Conservation (phyloP, 73 alveolate species). For the Stentor coeruleus region DNA sequence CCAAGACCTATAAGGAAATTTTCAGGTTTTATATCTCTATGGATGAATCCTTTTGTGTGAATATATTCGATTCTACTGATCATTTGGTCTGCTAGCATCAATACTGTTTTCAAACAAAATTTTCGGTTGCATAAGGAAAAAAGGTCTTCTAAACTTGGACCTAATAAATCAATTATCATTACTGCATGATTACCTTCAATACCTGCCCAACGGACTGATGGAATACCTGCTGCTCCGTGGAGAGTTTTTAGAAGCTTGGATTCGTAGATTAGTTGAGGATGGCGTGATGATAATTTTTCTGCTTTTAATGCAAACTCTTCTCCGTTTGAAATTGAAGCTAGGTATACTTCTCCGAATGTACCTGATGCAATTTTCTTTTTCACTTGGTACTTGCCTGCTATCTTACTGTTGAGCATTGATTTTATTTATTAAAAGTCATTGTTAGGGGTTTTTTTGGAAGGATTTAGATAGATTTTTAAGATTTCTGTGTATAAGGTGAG, state of each 20-base stretch:
- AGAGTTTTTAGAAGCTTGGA: slow-evolving; percentile 68
- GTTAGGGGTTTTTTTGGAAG: too few relatives aligned
- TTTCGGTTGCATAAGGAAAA: slow-evolving; percentile 60
- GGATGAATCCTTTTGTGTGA: slow-evolving; percentile 80
- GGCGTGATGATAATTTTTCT: slow-evolving; percentile 65
- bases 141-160: slow-evolving; percentile 78
- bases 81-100: slow-evolving; percentile 76
- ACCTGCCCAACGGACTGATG: slow-evolving; percentile 61
- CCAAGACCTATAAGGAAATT: slow-evolving; percentile 85
- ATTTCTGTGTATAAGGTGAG: too few relatives aligned
- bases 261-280: slow-evolving; percentile 89
- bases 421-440: too few relatives aligned
- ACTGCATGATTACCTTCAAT: slow-evolving; percentile 69
- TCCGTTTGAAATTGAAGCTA: slow-evolving; percentile 62
- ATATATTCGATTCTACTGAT: slow-evolving; percentile 69
- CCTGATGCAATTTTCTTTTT: slow-evolving; percentile 83
- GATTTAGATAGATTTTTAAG: too few relatives aligned
- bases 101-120: slow-evolving; percentile 72
- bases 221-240: slow-evolving; percentile 74
- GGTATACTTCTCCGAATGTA: slow-evolving; percentile 85
- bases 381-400: too few relatives aligned
- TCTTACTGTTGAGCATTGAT: too few relatives aligned
- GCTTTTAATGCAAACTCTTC: slow-evolving; percentile 82
- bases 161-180: slow-evolving; percentile 83
- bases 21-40: slow-evolving; percentile 94